Evolutionary conservation across 768 basidiomycete genomes (phyloP).

Genomic region (Pisolithus marmoratus): DNA sequence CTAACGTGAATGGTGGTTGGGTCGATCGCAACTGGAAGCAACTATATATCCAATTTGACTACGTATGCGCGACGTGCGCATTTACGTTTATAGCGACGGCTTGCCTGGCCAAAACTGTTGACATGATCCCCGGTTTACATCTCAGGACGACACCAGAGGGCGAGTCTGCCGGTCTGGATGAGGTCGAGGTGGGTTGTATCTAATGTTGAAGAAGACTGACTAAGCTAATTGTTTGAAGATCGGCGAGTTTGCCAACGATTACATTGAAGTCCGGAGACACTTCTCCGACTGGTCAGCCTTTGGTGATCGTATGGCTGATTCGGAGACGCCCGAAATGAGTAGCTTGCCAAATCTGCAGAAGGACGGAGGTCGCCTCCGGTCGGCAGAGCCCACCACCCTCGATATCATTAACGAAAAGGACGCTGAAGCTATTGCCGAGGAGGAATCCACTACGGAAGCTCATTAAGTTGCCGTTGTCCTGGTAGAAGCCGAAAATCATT

Average conservation of each 20-base stretch:
- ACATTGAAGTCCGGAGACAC: constrained; percentile 66
- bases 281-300: constrained; percentile 47
- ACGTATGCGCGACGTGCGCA: constrained; percentile 48
- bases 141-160: constrained; percentile 50
- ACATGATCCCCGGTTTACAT: constrained; percentile 54
- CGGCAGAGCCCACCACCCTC: background rate
- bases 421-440: too few relatives aligned
- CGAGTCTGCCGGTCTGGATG: constrained; percentile 63
- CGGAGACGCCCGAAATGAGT: background rate
- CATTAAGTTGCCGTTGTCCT: too few relatives aligned
- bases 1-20: constrained; percentile 58
- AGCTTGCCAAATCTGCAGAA: background rate
- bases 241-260: constrained; percentile 65
- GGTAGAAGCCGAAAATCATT: too few relatives aligned
- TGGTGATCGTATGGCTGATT: constrained; percentile 12
- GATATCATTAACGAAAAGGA: background rate
- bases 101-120: constrained; percentile 47
- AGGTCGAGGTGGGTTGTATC: constrained; percentile 50
- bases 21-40: constrained; percentile 74
- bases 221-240: constrained; percentile 36
- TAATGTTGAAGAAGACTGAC: background rate
- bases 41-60: constrained; percentile 71
- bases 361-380: background rate
- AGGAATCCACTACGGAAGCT: too few relatives aligned
- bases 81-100: constrained; percentile 64